Base-by-base conservation (phyloP, 2,329 filamentous ascomycete species). In the Botryosphaeria dothidea region DNA sequence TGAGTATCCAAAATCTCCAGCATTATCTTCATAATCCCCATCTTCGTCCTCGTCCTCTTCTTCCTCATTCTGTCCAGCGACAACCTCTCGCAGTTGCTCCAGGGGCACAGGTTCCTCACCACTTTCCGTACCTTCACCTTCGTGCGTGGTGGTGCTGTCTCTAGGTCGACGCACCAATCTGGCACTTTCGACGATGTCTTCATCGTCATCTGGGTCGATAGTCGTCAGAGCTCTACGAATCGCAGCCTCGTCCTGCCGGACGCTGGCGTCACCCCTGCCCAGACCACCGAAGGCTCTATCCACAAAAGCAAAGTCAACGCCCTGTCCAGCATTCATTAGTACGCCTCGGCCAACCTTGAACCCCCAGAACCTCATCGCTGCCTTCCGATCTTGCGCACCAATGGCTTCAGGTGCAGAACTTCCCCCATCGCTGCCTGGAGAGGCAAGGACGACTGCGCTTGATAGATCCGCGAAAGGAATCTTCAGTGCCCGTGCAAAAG, bases 201-300 rank as follows among this genome's bases (percentile, higher is more conserved):
- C 77, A 25, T 83, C 79, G 46, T 79, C 78, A 41, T 81, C 74
- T 1, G 79, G 70, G 66, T 83, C 78, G 23, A 85, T 79, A 52
- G 85, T 81, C 62, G 82, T 79, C 67, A 84, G 82, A 9, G 69
- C 70, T 48, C 72, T 71, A 23, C 66, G 71, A 29, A 78, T 51
- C 7, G 74, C 70, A 51, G 76, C 75, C 68, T 85, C 84, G 65
- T 80, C 76, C 0, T 75, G 77, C 52, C 56, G 78, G 69, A 67
- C 79, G 70, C 23, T 73, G 11, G 69, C 74, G 45, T 83, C 70
- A 1, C 77, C 74, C 13, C 81, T 78, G 5, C 83, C 83, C n/a
- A 84, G 73, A 0, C 87, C 88, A 34, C 87, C 87, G 74, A 88
- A 90, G 3, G 86, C 85, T 34, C 82, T 81, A 70, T 88, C 86